Base-by-base conservation (phyloP, 192 early-diverging fungal genomes). In the Entomortierella parvispora region DNA sequence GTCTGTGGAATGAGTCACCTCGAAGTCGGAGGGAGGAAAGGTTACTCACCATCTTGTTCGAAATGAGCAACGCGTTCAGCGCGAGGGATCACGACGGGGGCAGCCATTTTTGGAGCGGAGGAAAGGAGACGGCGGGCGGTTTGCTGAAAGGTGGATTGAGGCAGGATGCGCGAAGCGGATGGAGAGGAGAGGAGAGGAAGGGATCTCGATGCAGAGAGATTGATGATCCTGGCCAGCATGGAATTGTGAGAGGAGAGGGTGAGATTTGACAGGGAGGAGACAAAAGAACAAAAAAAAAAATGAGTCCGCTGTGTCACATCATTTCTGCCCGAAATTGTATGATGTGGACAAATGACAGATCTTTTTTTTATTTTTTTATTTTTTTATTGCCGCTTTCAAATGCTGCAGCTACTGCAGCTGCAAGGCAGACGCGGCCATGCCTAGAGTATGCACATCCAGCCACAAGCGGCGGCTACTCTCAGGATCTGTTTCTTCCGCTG, bases 41-140 rank as follows among this genome's bases (percentile, higher is more conserved):
- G 34, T 47, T 52, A 60, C 79, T 51, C 62, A 88, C 87, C 87
- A 79, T 88, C 87, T 76, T 80, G 75, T 51, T 82, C 81, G 57
- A 88, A 85, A 58, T 84, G 71, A 28, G 85, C 81, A 40, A 88
- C 85, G 47, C 80, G 81, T 29, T 83, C 65, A 42, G 85, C 58
- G 37, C 65, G 65, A 10, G 65, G 58, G 56, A 77, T 77, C 20
- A 49, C 17, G 12, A 58, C 72, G n/a, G 65, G 44, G 9, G 40
- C 9, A 23, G 65, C 48, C 54, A 57, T 67, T 33, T 25, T 56
- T 22, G 65, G 54, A 28, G 43, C 22, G 44, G 33, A 53, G 68
- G 56, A 54, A 31, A 62, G 32, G 34, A 53, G 43, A 31, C 51
- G 40, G 26, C 23, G 8, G 6, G 55, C 14, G 7, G 28, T 32